These are phyloP conservation scores for Colletotrichum sp. DNA, from an alignment of 2,329 filamentous ascomycete species.

Conservation along the genomic window DNA sequence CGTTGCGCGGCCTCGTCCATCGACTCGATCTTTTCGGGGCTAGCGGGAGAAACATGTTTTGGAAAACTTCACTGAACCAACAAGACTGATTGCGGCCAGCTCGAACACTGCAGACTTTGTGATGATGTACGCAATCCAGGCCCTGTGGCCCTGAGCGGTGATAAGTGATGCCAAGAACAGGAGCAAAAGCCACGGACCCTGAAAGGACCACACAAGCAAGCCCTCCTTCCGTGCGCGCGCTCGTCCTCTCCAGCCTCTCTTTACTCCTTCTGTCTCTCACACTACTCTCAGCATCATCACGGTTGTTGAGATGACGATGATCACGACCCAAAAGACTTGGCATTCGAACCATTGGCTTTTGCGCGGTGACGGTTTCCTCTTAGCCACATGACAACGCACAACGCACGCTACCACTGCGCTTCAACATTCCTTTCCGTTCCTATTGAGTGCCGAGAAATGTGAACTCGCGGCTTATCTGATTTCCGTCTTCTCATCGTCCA, in stretches of 20 bases:
- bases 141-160: background rate
- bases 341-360: slow-evolving; percentile 7
- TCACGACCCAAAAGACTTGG: background rate
- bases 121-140: background rate
- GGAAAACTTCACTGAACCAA: background rate
- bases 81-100: background rate
- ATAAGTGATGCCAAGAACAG: background rate
- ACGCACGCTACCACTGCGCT: background rate
- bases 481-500: background rate
- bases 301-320: background rate
- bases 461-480: background rate
- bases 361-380: background rate
- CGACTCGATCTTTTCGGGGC: background rate
- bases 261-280: background rate
- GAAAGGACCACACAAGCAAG: background rate
- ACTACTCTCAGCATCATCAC: background rate
- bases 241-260: background rate
- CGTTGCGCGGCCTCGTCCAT: slow-evolving; percentile 3
- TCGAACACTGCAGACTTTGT: background rate
- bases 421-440: background rate
- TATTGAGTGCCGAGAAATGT: background rate
- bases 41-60: background rate
- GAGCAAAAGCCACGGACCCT: background rate
- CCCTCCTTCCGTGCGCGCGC: background rate
- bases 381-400: background rate